Evolutionary conservation across 2,329 filamentous ascomycete species (phyloP).

Genomic region (Colletotrichum gloeosporioides): DNA sequence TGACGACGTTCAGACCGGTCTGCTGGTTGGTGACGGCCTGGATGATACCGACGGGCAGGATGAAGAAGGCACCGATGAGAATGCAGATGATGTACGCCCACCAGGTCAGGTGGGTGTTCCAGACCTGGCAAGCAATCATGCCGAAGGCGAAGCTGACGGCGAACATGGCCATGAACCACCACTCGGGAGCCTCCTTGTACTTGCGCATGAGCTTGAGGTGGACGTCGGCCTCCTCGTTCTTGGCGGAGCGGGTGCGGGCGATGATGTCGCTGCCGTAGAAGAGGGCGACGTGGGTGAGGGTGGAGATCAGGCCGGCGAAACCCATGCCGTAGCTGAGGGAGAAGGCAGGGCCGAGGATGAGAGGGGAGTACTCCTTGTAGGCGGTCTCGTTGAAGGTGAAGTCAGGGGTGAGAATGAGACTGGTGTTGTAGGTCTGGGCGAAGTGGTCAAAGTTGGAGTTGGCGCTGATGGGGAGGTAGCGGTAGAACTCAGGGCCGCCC

Average conservation of each 20-base stretch:
- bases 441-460: constrained; percentile 67
- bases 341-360: constrained; percentile 60
- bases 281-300: constrained; percentile 56
- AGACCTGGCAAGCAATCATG: constrained; percentile 40
- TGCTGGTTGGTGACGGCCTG: constrained; percentile 55
- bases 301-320: constrained; percentile 60
- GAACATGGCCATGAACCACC: constrained; percentile 60
- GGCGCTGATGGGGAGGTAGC: constrained; percentile 55
- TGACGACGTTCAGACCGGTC: constrained; percentile 53
- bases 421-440: constrained; percentile 63
- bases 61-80: constrained; percentile 42
- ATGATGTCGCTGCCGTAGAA: constrained; percentile 58
- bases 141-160: constrained; percentile 54
- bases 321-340: constrained; percentile 60
- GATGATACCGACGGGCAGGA: constrained; percentile 50
- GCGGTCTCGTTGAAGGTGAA: constrained; percentile 63
- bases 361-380: constrained; percentile 63
- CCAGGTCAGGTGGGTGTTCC: constrained; percentile 47
- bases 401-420: constrained; percentile 59
- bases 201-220: constrained; percentile 61
- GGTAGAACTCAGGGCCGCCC: constrained; percentile 47
- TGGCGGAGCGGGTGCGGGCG: constrained; percentile 33
- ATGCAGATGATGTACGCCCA: constrained; percentile 47
- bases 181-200: constrained; percentile 60
- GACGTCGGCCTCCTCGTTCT: constrained; percentile 51